phyloP scores from a whole-genome alignment of 306 rosid genomes.

The Hylodesmum podocarpum region DNA sequence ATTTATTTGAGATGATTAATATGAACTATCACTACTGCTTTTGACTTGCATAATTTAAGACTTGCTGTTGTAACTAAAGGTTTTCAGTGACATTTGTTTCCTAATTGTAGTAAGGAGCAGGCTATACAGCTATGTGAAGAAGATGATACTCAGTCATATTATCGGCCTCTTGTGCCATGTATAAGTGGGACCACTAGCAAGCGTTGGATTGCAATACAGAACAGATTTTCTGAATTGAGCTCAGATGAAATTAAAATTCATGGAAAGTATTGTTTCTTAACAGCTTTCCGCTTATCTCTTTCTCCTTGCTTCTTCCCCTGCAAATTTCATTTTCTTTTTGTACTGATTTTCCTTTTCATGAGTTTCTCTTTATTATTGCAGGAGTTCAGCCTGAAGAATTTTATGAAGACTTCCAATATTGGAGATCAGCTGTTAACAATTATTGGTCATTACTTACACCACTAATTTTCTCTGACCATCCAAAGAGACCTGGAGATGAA shows the following conservation, averaged over 20 bases:
- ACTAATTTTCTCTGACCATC: conserved; percentile 97
- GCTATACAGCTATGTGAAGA: conserved; percentile 71
- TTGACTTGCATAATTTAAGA: conserved; percentile 35
- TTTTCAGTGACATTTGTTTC: conserved; percentile 25
- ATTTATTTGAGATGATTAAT: conserved; percentile 17
- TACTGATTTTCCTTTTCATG: conserved; percentile 30
- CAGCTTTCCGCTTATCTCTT: conserved; percentile 19
- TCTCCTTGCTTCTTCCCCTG: neutral
- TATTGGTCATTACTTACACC: conserved; percentile 98
- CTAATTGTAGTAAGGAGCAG: conserved; percentile 59
- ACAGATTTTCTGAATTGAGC: conserved; percentile 71
- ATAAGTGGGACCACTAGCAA: conserved; percentile 78
- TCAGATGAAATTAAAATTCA: conserved; percentile 77
- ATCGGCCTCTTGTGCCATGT: conserved; percentile 78
- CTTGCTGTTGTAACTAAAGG: conserved; percentile 15
- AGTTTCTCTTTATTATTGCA: conserved; percentile 50
- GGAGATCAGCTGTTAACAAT: conserved; percentile 71
- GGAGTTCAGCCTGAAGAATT: conserved; percentile 86
- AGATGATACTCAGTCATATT: conserved; percentile 62
- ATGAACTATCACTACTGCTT: conserved; percentile 15
- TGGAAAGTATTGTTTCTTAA: conserved; percentile 67
- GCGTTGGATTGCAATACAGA: conserved; percentile 87
- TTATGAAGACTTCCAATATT: conserved; percentile 71
- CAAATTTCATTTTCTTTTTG: neutral
- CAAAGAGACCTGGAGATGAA: conserved; percentile 99